Evolutionary conservation across 1,284 basidiomycete genomes (phyloP), one percentile per base, ranked within the genome.

Genomic region (Puccinia brachypodii): DNA sequence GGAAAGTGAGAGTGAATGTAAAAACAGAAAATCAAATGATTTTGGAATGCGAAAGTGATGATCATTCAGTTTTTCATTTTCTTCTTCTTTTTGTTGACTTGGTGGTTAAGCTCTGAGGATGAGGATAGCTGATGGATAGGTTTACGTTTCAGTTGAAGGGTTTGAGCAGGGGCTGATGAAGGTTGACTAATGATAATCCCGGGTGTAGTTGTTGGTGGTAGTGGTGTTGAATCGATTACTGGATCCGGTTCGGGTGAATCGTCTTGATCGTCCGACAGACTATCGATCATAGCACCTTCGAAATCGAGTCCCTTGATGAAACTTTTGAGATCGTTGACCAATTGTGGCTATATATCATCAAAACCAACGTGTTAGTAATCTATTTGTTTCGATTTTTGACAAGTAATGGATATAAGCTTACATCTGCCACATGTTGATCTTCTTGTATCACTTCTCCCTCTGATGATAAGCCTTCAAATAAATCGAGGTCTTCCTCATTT

Each of bases 231-330:
- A n/a, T n/a, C n/a, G n/a, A n/a, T n/a, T n/a, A n/a, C n/a, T n/a
- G n/a, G n/a, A n/a, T n/a, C n/a, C n/a, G n/a, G 14, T 16, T 50
- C n/a, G n/a, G 62, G 62, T 1, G 62, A 64, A 22, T 22, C 31
- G 11, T 64, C 62, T 50, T 50, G 14, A 7, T 22, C 36, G 36
- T 40, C 33, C 2, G 19, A 16, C 11, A 64, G 2, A 36, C 3
- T 64, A 22, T 68, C 44, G n/a, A n/a, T n/a, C 64, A 68, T 13
- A 7, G 64, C 64, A 9, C 38, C 64, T 28, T 33, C 64, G 14
- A 72, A 72, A n/a, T 72, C 69, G 9, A 72, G n/a, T 33, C 44
- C 69, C 42, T 72, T 50, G 44, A 72, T 72, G 16, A 72, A 72
- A 31, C 50, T 53, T 22, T 72, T 72, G 47, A 72, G 42, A 36